These are phyloP conservation scores for Yamadazyma mexicana DNA, from an alignment of 1,139 yeast species.

Conservation along the genomic window DNA sequence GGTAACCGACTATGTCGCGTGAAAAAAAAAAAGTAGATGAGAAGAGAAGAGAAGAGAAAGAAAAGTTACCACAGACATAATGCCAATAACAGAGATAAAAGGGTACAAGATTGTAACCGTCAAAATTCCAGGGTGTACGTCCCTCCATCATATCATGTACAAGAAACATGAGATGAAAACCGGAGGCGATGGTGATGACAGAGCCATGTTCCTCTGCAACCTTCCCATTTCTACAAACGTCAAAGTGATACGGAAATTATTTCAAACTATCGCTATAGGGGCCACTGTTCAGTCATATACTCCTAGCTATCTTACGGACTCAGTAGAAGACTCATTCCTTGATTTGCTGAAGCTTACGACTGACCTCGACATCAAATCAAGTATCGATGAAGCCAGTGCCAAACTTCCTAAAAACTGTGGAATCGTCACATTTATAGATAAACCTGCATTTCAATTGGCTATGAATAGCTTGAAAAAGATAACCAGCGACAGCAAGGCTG, in stretches of 20 bases:
- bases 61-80: not conserved
- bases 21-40: conserved; percentile 7
- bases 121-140: conserved; percentile 30
- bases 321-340: conserved; percentile 53
- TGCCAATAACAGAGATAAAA: conserved; percentile 39
- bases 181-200: conserved; percentile 28
- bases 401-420: conserved; percentile 74
- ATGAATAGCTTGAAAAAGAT: conserved; percentile 57
- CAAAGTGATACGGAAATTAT: conserved; percentile 53
- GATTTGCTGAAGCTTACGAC: conserved; percentile 62
- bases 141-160: conserved; percentile 53
- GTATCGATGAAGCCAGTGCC: conserved; percentile 26
- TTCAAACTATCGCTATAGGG: conserved; percentile 60
- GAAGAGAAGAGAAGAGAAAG: conserved; percentile 4
- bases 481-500: conserved; percentile 21
- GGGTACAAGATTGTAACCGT: conserved; percentile 58
- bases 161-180: conserved; percentile 62
- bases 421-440: conserved; percentile 73
- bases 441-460: conserved; percentile 68
- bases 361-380: conserved; percentile 34
- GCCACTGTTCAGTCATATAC: conserved; percentile 56
- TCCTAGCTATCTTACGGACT: conserved; percentile 38
- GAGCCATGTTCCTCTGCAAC: conserved; percentile 73
- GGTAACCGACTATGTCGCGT: not conserved
- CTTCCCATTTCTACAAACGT: conserved; percentile 65